Conservation (phyloP, 2,329 filamentous ascomycete species). For the Elsinoe australis region DNA sequence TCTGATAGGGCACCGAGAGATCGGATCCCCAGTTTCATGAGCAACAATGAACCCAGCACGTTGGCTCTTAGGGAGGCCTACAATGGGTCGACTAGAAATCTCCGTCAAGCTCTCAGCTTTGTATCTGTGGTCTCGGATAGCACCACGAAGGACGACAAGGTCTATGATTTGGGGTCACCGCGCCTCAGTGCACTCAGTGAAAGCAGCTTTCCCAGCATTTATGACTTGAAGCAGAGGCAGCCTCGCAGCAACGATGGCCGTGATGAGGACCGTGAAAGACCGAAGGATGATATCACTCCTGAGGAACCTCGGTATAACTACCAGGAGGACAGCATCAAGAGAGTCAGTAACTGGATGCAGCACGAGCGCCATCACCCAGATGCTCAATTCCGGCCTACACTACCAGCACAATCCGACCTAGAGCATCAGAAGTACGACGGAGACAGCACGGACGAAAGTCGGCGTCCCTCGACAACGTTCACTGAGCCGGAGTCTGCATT, state of each 20-base stretch:
- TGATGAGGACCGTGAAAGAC: not conserved
- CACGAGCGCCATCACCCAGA: constrained; percentile 16
- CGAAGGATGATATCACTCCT: not conserved
- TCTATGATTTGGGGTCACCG: constrained; percentile 28
- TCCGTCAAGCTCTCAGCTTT: constrained; percentile 32
- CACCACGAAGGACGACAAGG: constrained; percentile 24
- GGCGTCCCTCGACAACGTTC: not conserved
- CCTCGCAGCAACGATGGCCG: not conserved
- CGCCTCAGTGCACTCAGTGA: constrained; percentile 32
- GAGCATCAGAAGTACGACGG: not conserved
- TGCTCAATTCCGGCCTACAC: no score
- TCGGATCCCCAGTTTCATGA: constrained; percentile 14
- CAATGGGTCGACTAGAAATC: constrained; percentile 25
- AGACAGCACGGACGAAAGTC: not conserved
- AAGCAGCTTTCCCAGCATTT: constrained; percentile 33
- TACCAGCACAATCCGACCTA: not conserved
- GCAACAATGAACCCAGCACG: constrained; percentile 26
- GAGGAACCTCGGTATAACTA: not conserved
- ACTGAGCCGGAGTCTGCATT: constrained; percentile 23
- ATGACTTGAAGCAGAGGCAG: constrained; percentile 26
- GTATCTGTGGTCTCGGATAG: constrained; percentile 29
- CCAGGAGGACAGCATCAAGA: constrained; percentile 30
- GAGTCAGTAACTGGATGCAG: constrained; percentile 33
- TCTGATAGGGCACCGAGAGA: not conserved
- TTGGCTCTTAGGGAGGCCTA: constrained; percentile 32